Base-by-base conservation (phyloP, 2,329 filamentous ascomycete species). In the Aspergillus amoenus region DNA sequence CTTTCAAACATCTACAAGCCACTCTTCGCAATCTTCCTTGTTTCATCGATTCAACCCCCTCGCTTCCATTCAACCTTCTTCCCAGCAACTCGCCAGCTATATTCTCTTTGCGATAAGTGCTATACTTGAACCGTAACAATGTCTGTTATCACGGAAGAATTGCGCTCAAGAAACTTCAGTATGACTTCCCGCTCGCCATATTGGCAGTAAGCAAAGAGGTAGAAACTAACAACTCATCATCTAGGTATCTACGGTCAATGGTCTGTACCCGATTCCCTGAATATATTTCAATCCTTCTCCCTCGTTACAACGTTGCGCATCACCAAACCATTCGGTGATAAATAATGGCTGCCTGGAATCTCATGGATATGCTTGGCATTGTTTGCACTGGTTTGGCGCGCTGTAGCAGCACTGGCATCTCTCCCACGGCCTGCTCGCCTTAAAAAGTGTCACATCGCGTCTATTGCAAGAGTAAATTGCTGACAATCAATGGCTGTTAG, bases 201-300 rank as follows among this genome's bases (percentile, higher is more conserved):
- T 52, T 62, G 56, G 62, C 59, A 52, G 61, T 21, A 45, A 30
- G 18, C 52, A 30, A 52, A 15, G 51, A 55, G 41, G 12, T 52
- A 55, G 41, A 53, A 45, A 61, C 68, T 72, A 67, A 72, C 58
- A 43, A 45, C 54, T 61, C 45, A n/a, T 48, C 57, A 62, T 67
- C 61, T 61, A 87, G 84, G 84, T 76, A 88, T 88, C 73, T 88
- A 87, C 72, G 85, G 84, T 66, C 85, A 87, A 85, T 88, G 85
- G 84, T 87, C 70, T 75, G 82, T 81, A 55, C 55, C 46, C 18
- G 52, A 32, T 40, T 41, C 21, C 42, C 41, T 21, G 15, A 45
- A 9, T 58, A 52, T 21, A 46, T 34, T 6, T 13, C 24, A 17
- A 15, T 30, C 55, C 56, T 7, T 40, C 17, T 53, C 9, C 34